Conservation (phyloP, 345 rosid genomes). For the Turritis glabra region DNA sequence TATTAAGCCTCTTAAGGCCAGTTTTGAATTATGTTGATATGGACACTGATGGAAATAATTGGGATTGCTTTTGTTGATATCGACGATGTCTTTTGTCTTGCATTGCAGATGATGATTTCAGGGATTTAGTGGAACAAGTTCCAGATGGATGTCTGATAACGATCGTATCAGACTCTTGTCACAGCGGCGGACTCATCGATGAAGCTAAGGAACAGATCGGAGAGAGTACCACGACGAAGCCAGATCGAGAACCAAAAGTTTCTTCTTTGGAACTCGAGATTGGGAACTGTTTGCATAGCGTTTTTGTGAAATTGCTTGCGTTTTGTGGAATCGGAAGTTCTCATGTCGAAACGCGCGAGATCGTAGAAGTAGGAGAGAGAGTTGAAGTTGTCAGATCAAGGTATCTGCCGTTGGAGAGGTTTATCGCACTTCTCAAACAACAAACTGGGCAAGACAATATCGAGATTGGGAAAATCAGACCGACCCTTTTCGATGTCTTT, state of each 20-base stretch:
- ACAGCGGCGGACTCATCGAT: constrained; percentile 39
- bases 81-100: not conserved
- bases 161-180: constrained; percentile 35
- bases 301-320: constrained; percentile 47
- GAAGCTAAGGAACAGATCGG: constrained; percentile 39
- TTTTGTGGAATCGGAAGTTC: constrained; percentile 57
- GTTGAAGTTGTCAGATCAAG: constrained; percentile 27
- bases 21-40: not conserved
- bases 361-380: not conserved
- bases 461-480: constrained; percentile 29
- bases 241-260: constrained; percentile 16
- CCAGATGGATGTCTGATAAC: constrained; percentile 32
- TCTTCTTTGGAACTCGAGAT: constrained; percentile 40
- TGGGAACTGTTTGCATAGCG: constrained; percentile 49
- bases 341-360: not conserved
- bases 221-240: constrained; percentile 17
- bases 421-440: constrained; percentile 23
- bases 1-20: not conserved
- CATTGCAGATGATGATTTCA: constrained; percentile 33
- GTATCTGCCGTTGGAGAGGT: constrained; percentile 19
- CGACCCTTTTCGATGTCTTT: constrained; percentile 18
- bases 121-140: constrained; percentile 29
- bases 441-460: constrained; percentile 26
- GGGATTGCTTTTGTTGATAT: not conserved
- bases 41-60: not conserved